Conservation (phyloP, 106 monocot species). For the Dioscorea zingiberensis region DNA sequence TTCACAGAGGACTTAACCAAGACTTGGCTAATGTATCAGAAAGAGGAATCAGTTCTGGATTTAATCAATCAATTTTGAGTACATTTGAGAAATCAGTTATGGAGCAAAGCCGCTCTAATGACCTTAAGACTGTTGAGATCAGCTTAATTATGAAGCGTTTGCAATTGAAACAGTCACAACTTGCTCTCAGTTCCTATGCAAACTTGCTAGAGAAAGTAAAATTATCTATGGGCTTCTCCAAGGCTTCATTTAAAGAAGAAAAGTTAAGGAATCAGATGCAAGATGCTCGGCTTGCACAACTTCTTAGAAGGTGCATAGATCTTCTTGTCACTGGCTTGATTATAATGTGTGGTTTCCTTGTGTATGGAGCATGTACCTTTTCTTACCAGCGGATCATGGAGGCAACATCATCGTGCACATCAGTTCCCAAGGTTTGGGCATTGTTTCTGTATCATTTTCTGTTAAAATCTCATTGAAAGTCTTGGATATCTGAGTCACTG, state of each 20-base stretch:
- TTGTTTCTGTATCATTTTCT: not conserved
- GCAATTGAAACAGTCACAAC: conserved; percentile 63
- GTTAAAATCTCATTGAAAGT: not conserved
- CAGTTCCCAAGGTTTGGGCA: conserved; percentile 34
- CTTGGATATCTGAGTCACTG: not conserved
- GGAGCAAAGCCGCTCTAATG: conserved; percentile 80
- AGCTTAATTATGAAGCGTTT: conserved; percentile 56
- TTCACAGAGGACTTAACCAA: conserved; percentile 24
- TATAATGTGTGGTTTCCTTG: conserved; percentile 67
- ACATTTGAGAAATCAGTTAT: conserved; percentile 65
- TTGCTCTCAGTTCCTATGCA: conserved; percentile 56
- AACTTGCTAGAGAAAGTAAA: conserved; percentile 67
- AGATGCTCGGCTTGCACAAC: conserved; percentile 59
- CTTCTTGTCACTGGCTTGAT: conserved; percentile 70
- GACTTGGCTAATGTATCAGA: conserved; percentile 31
- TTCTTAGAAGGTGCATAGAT: conserved; percentile 64
- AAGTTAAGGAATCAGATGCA: conserved; percentile 78
- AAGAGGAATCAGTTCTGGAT: conserved; percentile 8
- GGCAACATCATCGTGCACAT: conserved; percentile 55
- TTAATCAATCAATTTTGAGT: conserved; percentile 36
- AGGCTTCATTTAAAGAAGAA: conserved; percentile 75
- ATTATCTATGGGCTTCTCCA: conserved; percentile 62
- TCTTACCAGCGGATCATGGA: conserved; percentile 73
- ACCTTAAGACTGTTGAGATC: conserved; percentile 83
- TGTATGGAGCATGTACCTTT: conserved; percentile 60